Evolutionary conservation across 2,329 filamentous ascomycete species (phyloP), one percentile per base, ranked within the genome.

Genomic region (Stemphylium beticola): DNA sequence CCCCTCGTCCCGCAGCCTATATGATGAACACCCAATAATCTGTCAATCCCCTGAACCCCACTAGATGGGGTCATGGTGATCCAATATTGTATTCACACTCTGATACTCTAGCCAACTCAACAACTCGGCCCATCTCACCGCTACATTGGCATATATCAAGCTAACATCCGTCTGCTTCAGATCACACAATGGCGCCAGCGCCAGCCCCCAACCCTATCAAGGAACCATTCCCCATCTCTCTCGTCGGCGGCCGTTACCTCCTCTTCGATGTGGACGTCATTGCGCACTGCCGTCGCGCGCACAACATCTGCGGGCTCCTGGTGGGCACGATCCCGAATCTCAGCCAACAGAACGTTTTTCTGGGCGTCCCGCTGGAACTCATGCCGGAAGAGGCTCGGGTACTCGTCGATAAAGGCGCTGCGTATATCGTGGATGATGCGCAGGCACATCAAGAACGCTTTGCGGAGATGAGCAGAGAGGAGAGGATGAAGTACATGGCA

Each of bases 321-420:
- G 87, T 91, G 55, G 95, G 95, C 53, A 93, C 91, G 7, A 86
- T 96, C 26, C 93, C 95, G 2, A 93, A 98, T 76, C 88, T 92
- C 53, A 92, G 93, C 5, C 93, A 96, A 66, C 95, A 99, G 77
- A 98, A 96, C 77, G 85, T 96, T 53, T 98, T 98, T 73, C 84
- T 93, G 54, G 91, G 93, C 40, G 79, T 98, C 44, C 95, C 95
- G 2, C 79, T 98, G 22, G 90, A 97, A 79, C 82, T 99, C 39
- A 91, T 95, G 80, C 88, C 91, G 1, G 95, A 98, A 77, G 95
- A 99, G 79, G 93, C 89, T 4, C 84, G 87, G 60, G 78, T 95
- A 49, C 83, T 99, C 24, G 87, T 96, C 54, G 88, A 92, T 63
- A 88, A 88, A 64, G 86, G 85, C 55, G 85, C 87, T 65, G 93